Evolutionary conservation across 805 yeast species (phyloP), one percentile per base, ranked within the genome.

Genomic region (Nakazawaea sp.): DNA sequence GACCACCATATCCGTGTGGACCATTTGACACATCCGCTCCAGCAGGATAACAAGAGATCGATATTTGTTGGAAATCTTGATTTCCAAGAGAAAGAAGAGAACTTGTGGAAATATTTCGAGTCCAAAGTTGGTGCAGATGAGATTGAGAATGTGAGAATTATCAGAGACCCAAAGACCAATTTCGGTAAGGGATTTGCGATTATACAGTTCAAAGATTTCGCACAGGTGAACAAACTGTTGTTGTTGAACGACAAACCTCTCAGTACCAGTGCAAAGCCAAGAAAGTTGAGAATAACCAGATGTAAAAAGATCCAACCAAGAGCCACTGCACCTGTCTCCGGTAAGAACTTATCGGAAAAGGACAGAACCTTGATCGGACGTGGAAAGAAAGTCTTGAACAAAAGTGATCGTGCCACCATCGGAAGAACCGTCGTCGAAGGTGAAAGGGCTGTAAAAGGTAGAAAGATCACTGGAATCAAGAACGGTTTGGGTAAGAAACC

Each of bases 171-270:
- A 13, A 86, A 86, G 62, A 90, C 97, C 17, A 90, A 92, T 51
- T 68, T 90, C 42, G 99, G 98, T 45, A 92, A 92, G 62, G 99
- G 99, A 5, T 89, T 92, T 63, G 98, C 96, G 5, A 85, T 89
- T 55, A 88, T 92, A 25, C 97, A 90, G 59, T 92, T 89, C 64
- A 72, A 68, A 43, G 90, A 84, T 51, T 48, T 72, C 1, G 61
- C 80, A 38, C 67, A 79, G 29, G 96, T 92, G 8, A 78, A 79
- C 44, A 83, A 85, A 53, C 97, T 96, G 1, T 59, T 92, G 37
- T 60, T 87, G 42, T 62, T 86, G 43, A 75, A 89, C 56, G 90
- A 76, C 32, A 79, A 84, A 61, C 74, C 78, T 41, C 56, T 73
- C 45, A 47, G 50, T 6, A 50, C 56, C 7, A 55, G 58, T 21